Conservation (phyloP, 2,329 filamentous ascomycete species). For the Atkinsonella hypoxylon region DNA sequence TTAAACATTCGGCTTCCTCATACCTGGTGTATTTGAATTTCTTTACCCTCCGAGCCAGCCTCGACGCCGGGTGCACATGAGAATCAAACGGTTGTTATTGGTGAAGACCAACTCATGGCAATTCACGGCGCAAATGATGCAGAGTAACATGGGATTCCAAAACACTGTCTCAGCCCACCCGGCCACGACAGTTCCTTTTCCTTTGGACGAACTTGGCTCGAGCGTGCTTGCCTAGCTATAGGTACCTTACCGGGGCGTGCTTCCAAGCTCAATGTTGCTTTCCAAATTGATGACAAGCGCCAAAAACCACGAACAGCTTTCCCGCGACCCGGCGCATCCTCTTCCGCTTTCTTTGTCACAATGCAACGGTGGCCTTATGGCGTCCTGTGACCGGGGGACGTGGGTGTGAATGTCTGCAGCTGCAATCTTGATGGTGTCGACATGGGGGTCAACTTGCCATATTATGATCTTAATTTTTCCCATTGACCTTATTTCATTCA, state of each 20-base stretch:
- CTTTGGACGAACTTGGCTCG: constrained; percentile 6
- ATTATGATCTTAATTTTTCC: not conserved
- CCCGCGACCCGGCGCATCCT: not conserved
- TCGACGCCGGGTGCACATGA: too few species aligned
- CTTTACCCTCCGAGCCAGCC: too few species aligned
- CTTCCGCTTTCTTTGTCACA: not conserved
- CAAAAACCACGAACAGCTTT: not conserved
- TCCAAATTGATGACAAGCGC: not conserved
- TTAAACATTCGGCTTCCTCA: too few species aligned
- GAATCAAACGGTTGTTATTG: too few species aligned
- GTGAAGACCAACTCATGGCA: not conserved
- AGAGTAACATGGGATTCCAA: not conserved
- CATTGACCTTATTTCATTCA: too few species aligned
- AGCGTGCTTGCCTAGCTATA: constrained; percentile 2
- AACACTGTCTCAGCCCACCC: constrained; percentile 3
- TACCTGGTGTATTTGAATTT: too few species aligned
- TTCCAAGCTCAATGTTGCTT: not conserved
- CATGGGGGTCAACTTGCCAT: not conserved
- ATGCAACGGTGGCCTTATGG: not conserved
- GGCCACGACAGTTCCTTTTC: not conserved
- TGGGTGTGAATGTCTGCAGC: not conserved
- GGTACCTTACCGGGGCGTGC: too few species aligned
- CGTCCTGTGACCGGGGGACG: not conserved
- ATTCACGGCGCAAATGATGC: not conserved
- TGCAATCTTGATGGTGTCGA: not conserved